phyloP scores from a whole-genome alignment of 208 protist genomes.

The Blechomonas ayalai region DNA sequence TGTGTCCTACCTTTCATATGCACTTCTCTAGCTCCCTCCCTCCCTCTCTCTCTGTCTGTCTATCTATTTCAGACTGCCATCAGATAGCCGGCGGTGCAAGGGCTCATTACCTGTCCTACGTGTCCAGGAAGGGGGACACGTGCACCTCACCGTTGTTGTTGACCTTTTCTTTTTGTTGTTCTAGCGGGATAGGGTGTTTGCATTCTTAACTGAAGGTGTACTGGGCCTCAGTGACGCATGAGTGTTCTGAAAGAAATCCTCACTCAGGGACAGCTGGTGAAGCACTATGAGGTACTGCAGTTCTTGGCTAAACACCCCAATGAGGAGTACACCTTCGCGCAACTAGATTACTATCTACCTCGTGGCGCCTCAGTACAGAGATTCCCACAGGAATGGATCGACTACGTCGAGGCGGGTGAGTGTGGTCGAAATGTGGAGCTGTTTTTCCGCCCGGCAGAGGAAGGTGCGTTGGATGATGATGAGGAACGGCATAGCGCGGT shows the following conservation, averaged over 20 bases:
- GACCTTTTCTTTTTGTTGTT: too few relatives aligned
- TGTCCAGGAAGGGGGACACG: too few relatives aligned
- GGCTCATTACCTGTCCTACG: neutral
- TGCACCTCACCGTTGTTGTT: too few relatives aligned
- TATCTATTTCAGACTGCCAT: conserved; percentile 1
- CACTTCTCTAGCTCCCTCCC: neutral
- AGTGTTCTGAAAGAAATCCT: conserved; percentile 66
- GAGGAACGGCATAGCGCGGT: conserved; percentile 14
- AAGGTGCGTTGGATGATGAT: neutral
- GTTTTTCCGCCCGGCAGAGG: conserved; percentile 3
- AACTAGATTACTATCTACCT: conserved; percentile 78
- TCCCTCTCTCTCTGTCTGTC: conserved; percentile 5
- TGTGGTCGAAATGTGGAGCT: conserved; percentile 68
- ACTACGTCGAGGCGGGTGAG: conserved; percentile 38
- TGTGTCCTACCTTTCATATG: conserved; percentile 4
- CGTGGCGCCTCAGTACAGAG: conserved; percentile 67
- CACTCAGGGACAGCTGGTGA: conserved; percentile 56
- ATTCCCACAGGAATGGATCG: conserved; percentile 69
- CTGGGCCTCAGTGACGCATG: conserved; percentile 44
- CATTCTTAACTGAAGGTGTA: neutral
- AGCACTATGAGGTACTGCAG: conserved; percentile 81
- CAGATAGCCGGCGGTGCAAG: conserved; percentile 1
- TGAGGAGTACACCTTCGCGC: conserved; percentile 48
- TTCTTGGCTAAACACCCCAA: conserved; percentile 71
- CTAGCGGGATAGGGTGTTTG: too few relatives aligned